These are phyloP conservation scores for Nakaseomyces uthaithaninus DNA, from an alignment of 1,139 yeast genomes.

Conservation along the genomic window DNA sequence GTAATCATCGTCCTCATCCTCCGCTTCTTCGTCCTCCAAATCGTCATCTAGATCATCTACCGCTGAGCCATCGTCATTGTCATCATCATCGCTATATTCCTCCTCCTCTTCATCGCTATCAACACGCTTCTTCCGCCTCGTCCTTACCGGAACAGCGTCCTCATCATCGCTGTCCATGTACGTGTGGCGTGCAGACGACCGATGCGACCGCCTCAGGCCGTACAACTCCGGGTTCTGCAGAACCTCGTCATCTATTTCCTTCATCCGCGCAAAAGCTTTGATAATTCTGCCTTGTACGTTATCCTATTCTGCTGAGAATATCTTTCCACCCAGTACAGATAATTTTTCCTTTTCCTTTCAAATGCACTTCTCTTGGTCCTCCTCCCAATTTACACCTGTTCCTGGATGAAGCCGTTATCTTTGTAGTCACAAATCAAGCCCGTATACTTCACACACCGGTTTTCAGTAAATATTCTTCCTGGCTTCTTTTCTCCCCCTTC, in stretches of 20 bases:
- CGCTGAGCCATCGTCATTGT: conserved; percentile 30
- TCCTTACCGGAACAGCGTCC: conserved; percentile 25
- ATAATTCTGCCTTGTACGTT: neutral
- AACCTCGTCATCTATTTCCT: conserved; percentile 33
- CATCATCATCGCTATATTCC: conserved; percentile 19
- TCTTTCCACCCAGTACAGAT: neutral
- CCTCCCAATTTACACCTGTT: too few species aligned
- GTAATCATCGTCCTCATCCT: conserved; percentile 31
- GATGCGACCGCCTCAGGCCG: conserved; percentile 80
- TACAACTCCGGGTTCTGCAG: conserved; percentile 74
- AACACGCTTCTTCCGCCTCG: conserved; percentile 16
- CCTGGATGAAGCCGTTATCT: too few species aligned
- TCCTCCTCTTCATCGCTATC: conserved; percentile 13
- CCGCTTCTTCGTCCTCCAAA: conserved; percentile 14
- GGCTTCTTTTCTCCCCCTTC: too few species aligned
- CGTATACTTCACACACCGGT: too few species aligned
- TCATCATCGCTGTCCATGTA: conserved; percentile 33
- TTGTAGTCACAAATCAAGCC: too few species aligned
- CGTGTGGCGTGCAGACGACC: conserved; percentile 44
- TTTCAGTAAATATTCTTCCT: too few species aligned
- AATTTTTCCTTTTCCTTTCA: too few species aligned
- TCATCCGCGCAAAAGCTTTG: conserved; percentile 10
- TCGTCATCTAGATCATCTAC: conserved; percentile 20
- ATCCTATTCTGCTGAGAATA: neutral
- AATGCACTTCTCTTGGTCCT: too few species aligned